Evolutionary conservation across 2,329 filamentous ascomycete species (phyloP).

Genomic region (Metarhizium humberi): DNA sequence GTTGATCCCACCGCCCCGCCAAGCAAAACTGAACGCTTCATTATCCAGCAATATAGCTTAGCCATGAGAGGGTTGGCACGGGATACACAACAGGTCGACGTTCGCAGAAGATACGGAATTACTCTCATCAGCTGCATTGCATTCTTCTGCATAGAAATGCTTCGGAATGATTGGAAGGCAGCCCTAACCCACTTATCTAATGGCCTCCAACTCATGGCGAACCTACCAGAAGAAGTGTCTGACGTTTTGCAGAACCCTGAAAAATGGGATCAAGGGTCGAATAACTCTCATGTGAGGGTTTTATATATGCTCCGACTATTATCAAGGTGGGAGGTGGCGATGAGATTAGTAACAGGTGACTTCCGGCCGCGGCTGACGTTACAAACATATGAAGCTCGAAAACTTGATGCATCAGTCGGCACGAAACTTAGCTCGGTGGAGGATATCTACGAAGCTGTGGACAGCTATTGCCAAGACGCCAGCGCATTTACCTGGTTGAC

Average conservation of each 20-base stretch:
- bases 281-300: slow-evolving; percentile 9
- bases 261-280: slow-evolving; percentile 9
- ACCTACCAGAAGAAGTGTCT: slow-evolving; percentile 14
- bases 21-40: slow-evolving; percentile 24
- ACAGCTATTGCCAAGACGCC: slow-evolving; percentile 15
- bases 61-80: slow-evolving; percentile 23
- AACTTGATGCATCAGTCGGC: slow-evolving; percentile 6
- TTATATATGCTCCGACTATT: slow-evolving; percentile 14
- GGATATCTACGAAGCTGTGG: slow-evolving; percentile 10
- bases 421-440: slow-evolving; percentile 9
- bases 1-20: slow-evolving; percentile 9
- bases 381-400: slow-evolving; percentile 9
- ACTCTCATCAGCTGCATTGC: slow-evolving; percentile 22
- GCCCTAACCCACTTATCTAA: slow-evolving; percentile 19
- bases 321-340: slow-evolving; percentile 13
- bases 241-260: slow-evolving; percentile 10
- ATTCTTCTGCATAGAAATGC: slow-evolving; percentile 21
- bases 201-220: slow-evolving; percentile 21
- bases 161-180: slow-evolving; percentile 16
- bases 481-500: slow-evolving; percentile 12
- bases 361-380: slow-evolving; percentile 12
- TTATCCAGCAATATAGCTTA: slow-evolving; percentile 28
- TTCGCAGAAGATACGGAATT: slow-evolving; percentile 12
- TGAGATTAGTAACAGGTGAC: slow-evolving; percentile 11
- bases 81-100: slow-evolving; percentile 2